Conservation (phyloP, 805 yeast genomes). For the Candida yuanshanica region DNA sequence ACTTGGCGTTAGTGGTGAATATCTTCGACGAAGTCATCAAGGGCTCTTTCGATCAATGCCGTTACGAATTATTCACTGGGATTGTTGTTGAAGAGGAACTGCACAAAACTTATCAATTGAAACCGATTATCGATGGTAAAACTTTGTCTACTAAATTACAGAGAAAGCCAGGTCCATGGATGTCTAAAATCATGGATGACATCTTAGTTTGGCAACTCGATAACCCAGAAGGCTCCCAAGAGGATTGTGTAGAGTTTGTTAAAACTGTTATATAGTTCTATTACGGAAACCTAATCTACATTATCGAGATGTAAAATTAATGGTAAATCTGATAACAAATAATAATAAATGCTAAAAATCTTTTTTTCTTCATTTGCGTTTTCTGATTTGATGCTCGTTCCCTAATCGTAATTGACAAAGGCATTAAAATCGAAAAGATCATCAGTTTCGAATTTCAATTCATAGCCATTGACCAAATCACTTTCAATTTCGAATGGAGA, state of each 20-base stretch:
- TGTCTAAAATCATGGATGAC: slow-evolving; percentile 48
- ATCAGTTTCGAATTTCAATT: slow-evolving; percentile 4
- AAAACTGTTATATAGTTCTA: slow-evolving; percentile 21
- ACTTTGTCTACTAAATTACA: slow-evolving; percentile 45
- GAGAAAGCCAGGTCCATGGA: slow-evolving; percentile 84
- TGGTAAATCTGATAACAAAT: too few relatives aligned
- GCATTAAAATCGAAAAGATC: slow-evolving; percentile 22
- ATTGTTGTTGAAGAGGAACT: slow-evolving; percentile 11
- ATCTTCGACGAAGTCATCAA: slow-evolving; percentile 12
- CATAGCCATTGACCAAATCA: neutral
- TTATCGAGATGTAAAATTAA: too few relatives aligned
- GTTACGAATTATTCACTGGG: slow-evolving; percentile 15
- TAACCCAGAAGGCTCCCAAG: slow-evolving; percentile 49
- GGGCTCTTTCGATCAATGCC: neutral
- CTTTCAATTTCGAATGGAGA: slow-evolving; percentile 7
- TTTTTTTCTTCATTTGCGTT: neutral
- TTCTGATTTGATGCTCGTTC: neutral
- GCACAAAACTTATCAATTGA: slow-evolving; percentile 38
- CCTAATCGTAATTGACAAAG: slow-evolving; percentile 15
- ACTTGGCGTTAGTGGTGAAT: slow-evolving; percentile 31
- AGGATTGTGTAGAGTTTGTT: slow-evolving; percentile 47
- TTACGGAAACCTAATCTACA: too few relatives aligned
- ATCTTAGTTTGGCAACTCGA: slow-evolving; percentile 75
- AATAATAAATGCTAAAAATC: neutral
- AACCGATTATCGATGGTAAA: slow-evolving; percentile 75